Evolutionary conservation across 1,284 basidiomycete species (phyloP), one percentile per base, ranked within the genome.

Genomic region (Schizophyllum amplum): DNA sequence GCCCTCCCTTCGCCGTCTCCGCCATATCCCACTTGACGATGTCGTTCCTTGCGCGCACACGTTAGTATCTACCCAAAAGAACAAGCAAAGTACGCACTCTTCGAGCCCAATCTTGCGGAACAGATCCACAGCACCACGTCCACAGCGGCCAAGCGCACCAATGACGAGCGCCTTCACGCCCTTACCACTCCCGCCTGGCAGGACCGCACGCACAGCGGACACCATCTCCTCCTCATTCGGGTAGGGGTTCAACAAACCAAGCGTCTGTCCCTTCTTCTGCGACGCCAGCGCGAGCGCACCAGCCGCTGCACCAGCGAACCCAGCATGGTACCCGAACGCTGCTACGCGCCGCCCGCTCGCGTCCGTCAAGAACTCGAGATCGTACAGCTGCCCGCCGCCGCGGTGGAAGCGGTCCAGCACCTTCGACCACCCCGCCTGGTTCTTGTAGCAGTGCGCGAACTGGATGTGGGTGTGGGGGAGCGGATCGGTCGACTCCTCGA

Each of bases 251-350:
- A 98, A 75, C 49, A 71, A 74, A 20, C 87, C 90, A 26, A 95
- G 75, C 17, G 75, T 72, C 61, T 81, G 73, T 6, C 81, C 84
- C 22, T 81, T 76, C 63, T 81, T 79, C 61, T 87, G 82, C 22
- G 88, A 78, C 5, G 91, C 92, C 52, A 88, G 74, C 2, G 93
- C 94, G 21, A 99, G 80, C 5, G 90, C 86, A 54, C 95, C 95
- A 0, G 93, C 91, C 1, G 96, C 97, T 4, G 97, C 94, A 24
- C 97, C 97, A 5, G 96, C 95, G 65, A 98, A 99, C 2, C 97
- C 97, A 13, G 97, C 97, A 72, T 99, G 92, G 80, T 91, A 99
- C 5, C 97, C 97, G 67, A 99, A 99, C 0, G 97, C 97, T n/a
- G 97, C 97, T 24, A 99, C 96, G 42, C 97, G 87, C 33, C 93